These are phyloP conservation scores for Rhizopogon salebrosus DNA, from an alignment of 768 basidiomycete genomes.

Conservation along the genomic window DNA sequence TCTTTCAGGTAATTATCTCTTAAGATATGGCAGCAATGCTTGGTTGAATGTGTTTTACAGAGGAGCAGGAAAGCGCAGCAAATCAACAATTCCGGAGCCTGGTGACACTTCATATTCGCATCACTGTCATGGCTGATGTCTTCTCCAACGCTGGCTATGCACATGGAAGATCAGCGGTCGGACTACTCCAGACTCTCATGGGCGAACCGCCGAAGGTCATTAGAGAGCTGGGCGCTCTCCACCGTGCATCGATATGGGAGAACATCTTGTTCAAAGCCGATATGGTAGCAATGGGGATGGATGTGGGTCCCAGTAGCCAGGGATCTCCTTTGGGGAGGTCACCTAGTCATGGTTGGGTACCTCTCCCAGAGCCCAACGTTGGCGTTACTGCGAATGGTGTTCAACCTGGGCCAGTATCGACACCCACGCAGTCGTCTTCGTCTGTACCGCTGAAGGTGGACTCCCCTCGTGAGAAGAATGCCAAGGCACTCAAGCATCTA, in stretches of 20 bases:
- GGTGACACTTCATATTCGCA: conserved; percentile 70
- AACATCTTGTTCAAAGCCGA: conserved; percentile 72
- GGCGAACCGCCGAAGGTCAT: conserved; percentile 59
- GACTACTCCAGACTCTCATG: conserved; percentile 73
- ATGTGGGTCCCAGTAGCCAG: conserved; percentile 36
- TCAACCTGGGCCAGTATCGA: conserved; percentile 17
- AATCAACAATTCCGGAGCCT: conserved; percentile 69
- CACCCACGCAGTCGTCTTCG: conserved; percentile 16
- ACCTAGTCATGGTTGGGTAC: conserved; percentile 36
- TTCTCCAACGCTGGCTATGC: conserved; percentile 80
- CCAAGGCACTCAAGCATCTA: conserved; percentile 72
- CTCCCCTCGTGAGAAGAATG: conserved; percentile 56
- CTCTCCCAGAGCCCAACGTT: conserved; percentile 36
- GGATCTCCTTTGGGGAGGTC: conserved; percentile 46
- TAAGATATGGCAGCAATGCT: neutral
- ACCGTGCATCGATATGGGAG: conserved; percentile 83
- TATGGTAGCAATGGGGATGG: conserved; percentile 49
- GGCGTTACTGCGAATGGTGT: conserved; percentile 26
- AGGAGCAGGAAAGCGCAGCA: conserved; percentile 40
- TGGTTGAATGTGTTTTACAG: conserved; percentile 23
- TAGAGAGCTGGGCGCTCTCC: conserved; percentile 68
- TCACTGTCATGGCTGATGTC: conserved; percentile 81
- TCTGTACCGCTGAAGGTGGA: conserved; percentile 33
- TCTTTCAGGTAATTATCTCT: conserved; percentile 31
- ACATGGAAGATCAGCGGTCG: conserved; percentile 71